A percentile compares a stretch with the other conserved stretches of the same genome.
These are phyloP conservation scores for Aspergillus asperescens DNA, from an alignment of 495 filamentous ascomycete genomes.

Conservation along the genomic window DNA sequence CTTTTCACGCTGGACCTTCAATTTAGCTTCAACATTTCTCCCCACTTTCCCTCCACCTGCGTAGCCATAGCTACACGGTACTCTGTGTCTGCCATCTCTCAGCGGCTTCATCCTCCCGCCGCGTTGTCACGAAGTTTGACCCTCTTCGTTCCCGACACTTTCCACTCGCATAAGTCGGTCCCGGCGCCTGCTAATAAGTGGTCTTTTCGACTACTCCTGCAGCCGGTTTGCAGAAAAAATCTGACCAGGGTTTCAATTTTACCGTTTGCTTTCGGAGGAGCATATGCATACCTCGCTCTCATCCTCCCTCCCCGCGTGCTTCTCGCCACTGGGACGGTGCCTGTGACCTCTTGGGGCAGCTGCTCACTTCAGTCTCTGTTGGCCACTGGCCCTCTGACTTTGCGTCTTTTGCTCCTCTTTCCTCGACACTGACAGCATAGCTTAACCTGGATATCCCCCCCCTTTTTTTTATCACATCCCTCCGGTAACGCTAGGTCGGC, in stretches of 20 bases:
- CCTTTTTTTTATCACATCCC: not conserved
- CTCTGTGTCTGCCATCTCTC: no score
- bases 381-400: conserved; percentile 18
- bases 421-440: conserved; percentile 10
- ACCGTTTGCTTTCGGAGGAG: conserved; percentile 6
- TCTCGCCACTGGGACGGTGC: conserved; percentile 30
- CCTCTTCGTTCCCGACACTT: not conserved
- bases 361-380: conserved; percentile 26
- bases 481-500: not conserved
- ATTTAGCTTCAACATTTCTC: conserved; percentile 14
- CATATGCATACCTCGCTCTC: conserved; percentile 2
- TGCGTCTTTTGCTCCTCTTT: conserved; percentile 5
- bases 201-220: conserved; percentile 14
- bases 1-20: not conserved
- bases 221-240: conserved; percentile 12
- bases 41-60: not conserved
- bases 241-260: conserved; percentile 6
- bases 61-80: not conserved
- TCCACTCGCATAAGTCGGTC: not conserved
- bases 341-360: conserved; percentile 38
- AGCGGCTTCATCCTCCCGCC: not conserved
- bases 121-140: not conserved
- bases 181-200: conserved; percentile 3
- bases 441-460: not conserved
- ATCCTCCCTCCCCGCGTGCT: conserved; percentile 23